Evolutionary conservation across 2,329 filamentous ascomycete genomes (phyloP).

Genomic region (Sporothrix protearum): DNA sequence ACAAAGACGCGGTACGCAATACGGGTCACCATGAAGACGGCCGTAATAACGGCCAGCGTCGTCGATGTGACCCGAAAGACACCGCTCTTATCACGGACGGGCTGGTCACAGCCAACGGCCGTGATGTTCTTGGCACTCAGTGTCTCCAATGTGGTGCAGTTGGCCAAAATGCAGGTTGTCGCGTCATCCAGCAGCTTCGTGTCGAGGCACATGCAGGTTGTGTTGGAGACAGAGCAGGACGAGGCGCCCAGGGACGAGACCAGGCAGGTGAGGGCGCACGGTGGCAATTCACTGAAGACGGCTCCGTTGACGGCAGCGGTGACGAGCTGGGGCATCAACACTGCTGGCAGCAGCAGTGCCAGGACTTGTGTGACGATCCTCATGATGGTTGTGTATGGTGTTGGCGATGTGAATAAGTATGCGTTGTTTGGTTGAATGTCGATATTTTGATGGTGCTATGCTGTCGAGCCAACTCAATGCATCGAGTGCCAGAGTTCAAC

Average conservation of each 20-base stretch:
- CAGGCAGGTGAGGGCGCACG: conserved; percentile 19
- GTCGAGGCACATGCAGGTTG: conserved; percentile 22
- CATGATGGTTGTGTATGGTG: conserved; percentile 5
- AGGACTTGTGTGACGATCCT: conserved; percentile 7
- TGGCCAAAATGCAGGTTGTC: conserved; percentile 14
- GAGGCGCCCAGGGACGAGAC: background rate
- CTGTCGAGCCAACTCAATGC: background rate
- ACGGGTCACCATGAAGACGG: conserved; percentile 40
- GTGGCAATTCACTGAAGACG: conserved; percentile 15
- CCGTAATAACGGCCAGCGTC: conserved; percentile 36
- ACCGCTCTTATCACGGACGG: conserved; percentile 33
- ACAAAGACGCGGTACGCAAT: conserved; percentile 37
- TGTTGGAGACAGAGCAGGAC: conserved; percentile 14
- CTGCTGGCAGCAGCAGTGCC: conserved; percentile 14
- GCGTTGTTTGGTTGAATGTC: background rate
- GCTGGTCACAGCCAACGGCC: conserved; percentile 31
- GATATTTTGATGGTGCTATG: background rate
- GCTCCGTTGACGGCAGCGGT: conserved; percentile 9
- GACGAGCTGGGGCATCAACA: conserved; percentile 13
- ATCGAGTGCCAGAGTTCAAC: background rate
- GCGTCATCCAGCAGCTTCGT: background rate
- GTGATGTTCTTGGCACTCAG: conserved; percentile 31
- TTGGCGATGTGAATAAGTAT: background rate
- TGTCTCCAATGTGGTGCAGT: conserved; percentile 18
- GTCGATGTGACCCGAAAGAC: conserved; percentile 35